phyloP scores from a whole-genome alignment of 2,329 filamentous ascomycete species.

The Aspergillus bombycis region DNA sequence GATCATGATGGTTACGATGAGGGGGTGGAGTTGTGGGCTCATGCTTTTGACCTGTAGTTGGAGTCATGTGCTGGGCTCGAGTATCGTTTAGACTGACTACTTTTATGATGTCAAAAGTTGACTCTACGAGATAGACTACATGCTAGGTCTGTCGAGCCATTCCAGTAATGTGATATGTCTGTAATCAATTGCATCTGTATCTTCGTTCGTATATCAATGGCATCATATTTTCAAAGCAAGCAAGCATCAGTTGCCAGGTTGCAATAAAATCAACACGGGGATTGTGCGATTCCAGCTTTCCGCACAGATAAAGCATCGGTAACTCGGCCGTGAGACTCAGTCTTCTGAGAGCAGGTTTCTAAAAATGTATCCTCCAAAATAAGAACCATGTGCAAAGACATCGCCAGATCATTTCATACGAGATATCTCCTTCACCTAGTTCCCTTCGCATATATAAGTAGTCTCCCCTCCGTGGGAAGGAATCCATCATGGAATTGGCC shows the following conservation, averaged over 20 bases:
- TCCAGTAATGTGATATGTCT: slow-evolving; percentile 12
- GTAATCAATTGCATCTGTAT: slow-evolving; percentile 15
- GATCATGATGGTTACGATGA: not conserved
- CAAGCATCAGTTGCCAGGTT: slow-evolving; percentile 2
- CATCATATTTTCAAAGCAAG: slow-evolving; percentile 13
- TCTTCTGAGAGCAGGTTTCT: not conserved
- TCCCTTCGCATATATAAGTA: slow-evolving; percentile 14
- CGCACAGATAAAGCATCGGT: not conserved
- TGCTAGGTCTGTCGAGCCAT: not conserved
- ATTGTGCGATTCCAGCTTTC: not conserved
- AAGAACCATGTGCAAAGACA: not conserved
- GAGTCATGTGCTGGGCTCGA: not conserved
- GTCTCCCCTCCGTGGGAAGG: not conserved
- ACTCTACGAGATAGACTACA: not conserved
- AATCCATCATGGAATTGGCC: not conserved
- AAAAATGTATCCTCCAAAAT: slow-evolving; percentile 2
- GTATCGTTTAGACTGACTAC: not conserved
- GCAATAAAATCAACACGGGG: not conserved
- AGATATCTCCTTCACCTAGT: not conserved
- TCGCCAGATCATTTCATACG: slow-evolving; percentile 1
- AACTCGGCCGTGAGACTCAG: not conserved
- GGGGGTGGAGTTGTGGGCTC: not conserved
- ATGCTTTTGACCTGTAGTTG: slow-evolving; percentile 10
- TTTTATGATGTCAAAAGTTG: not conserved
- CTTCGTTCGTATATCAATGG: slow-evolving; percentile 13